Evolutionary conservation across 179 eudicot genomes (phyloP).

Genomic region (Kewa caespitosa): DNA sequence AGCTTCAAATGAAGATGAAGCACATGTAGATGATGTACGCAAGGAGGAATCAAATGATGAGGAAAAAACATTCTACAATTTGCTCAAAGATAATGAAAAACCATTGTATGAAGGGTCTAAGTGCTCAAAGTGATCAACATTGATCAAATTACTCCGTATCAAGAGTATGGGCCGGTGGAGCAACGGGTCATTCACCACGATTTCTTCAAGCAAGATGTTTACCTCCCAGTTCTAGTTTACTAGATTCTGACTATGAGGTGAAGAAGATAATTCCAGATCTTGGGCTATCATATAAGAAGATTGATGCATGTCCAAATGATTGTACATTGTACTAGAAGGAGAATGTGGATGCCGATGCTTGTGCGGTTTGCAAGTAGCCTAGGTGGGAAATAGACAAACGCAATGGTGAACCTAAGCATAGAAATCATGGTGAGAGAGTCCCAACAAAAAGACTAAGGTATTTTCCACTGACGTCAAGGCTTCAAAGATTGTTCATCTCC

Average conservation of each 20-base stretch:
- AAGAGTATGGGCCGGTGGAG: background rate
- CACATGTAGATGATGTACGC: no score
- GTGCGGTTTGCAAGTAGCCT: background rate
- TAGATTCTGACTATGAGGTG: background rate
- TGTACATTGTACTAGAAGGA: constrained; percentile 1
- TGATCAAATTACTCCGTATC: background rate
- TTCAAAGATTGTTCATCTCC: constrained; percentile 21
- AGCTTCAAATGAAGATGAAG: no score
- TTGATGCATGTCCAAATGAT: constrained; percentile 9
- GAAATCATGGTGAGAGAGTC: background rate
- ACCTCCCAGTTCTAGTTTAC: background rate
- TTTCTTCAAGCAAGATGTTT: background rate
- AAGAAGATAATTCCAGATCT: background rate
- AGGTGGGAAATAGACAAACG: background rate
- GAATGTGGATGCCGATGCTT: background rate
- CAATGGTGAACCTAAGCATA: background rate
- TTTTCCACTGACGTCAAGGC: constrained; percentile 10
- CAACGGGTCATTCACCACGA: background rate
- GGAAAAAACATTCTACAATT: no score
- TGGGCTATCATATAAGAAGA: background rate
- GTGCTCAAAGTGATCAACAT: no score
- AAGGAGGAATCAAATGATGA: no score
- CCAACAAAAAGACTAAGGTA: constrained; percentile 15
- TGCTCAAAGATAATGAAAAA: no score
- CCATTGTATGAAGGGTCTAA: no score